phyloP scores from a whole-genome alignment of 805 yeast genomes.

The Novakomyces olei region DNA sequence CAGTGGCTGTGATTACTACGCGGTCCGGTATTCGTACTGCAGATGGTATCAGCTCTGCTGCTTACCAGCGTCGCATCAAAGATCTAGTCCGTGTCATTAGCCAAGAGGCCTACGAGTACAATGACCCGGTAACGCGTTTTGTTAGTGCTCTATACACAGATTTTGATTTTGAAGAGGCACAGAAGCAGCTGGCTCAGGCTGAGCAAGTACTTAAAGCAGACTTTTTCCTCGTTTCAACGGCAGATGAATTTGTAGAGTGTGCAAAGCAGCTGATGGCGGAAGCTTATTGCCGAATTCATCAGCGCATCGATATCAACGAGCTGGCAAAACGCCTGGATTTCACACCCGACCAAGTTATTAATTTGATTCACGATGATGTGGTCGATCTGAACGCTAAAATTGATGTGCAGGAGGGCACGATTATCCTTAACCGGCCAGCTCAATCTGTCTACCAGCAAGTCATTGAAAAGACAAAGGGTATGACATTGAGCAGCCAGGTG shows the following conservation, averaged over 20 bases:
- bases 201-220: slow-evolving; percentile 29
- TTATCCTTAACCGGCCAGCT: slow-evolving; percentile 31
- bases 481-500: slow-evolving; percentile 36
- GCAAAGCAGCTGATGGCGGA: slow-evolving; percentile 32
- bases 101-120: slow-evolving; percentile 42
- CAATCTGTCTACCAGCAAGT: slow-evolving; percentile 44
- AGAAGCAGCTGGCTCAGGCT: slow-evolving; percentile 25
- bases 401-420: slow-evolving; percentile 28
- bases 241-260: slow-evolving; percentile 22
- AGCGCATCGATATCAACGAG: slow-evolving; percentile 24
- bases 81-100: slow-evolving; percentile 35
- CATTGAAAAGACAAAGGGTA: slow-evolving; percentile 43
- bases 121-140: slow-evolving; percentile 40
- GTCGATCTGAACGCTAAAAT: slow-evolving; percentile 36
- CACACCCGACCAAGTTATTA: slow-evolving; percentile 24
- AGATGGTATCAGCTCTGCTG: slow-evolving; percentile 7
- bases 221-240: slow-evolving; percentile 29
- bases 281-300: slow-evolving; percentile 32
- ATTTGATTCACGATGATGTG: slow-evolving; percentile 27
- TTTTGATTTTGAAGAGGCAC: slow-evolving; percentile 35
- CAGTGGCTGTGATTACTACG: slow-evolving; percentile 31
- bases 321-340: slow-evolving; percentile 26
- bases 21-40: too few species aligned
- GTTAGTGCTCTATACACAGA: slow-evolving; percentile 33
- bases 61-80: slow-evolving; percentile 31